phyloP scores from a whole-genome alignment of 2,329 filamentous ascomycete species.

The Ceratocystis diversiconidia region DNA sequence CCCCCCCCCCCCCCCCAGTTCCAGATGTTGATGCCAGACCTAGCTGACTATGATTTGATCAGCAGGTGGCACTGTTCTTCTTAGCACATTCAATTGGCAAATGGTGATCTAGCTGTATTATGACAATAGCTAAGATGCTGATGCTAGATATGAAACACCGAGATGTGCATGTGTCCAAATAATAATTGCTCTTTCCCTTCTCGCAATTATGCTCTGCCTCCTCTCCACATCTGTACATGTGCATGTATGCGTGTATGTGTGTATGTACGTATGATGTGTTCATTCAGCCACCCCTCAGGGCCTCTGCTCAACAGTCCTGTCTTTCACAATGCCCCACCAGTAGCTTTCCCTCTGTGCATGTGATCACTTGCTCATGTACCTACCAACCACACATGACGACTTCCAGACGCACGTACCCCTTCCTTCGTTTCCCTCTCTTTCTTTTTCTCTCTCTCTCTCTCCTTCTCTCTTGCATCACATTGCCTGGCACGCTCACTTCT shows the following conservation, averaged over 20 bases:
- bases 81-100: not conserved
- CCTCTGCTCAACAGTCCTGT: not conserved
- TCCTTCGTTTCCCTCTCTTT: not conserved
- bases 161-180: not conserved
- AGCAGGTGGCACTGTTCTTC: not conserved
- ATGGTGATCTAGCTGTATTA: not conserved
- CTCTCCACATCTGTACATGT: not conserved
- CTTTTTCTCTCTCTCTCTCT: not conserved
- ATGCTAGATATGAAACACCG: not conserved
- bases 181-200: not conserved
- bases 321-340: not conserved
- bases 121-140: not conserved
- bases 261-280: not conserved
- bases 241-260: not conserved
- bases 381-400: not conserved
- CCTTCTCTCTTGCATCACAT: not conserved
- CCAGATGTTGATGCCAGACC: not conserved
- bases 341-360: not conserved
- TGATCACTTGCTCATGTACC: conserved; percentile 3
- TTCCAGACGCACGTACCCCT: not conserved
- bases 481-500: not conserved
- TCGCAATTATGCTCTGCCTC: no score
- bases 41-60: not conserved
- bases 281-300: not conserved
- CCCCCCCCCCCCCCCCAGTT: not conserved